These are phyloP conservation scores for Ustilago trichophora DNA, from an alignment of 1,284 basidiomycete species.

Conservation along the genomic window DNA sequence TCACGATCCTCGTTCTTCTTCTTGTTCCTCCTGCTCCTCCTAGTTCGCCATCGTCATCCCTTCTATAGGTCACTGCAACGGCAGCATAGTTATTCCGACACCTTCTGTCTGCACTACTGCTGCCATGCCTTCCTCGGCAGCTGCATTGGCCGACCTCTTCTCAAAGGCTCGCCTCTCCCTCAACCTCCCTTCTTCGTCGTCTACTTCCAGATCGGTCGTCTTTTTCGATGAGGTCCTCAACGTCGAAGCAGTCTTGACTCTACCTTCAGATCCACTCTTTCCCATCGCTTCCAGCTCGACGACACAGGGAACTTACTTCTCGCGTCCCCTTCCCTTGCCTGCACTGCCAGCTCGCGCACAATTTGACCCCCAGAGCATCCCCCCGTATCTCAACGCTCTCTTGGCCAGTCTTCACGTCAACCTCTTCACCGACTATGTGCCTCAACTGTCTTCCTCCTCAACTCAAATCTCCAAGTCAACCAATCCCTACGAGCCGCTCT, in stretches of 20 bases:
- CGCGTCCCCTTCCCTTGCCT: conserved; percentile 8
- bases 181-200: conserved; percentile 12
- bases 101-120: not conserved
- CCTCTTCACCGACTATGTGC: conserved; percentile 38
- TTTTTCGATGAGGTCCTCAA: conserved; percentile 43
- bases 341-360: not conserved
- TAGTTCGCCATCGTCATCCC: not conserved
- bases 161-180: conserved; percentile 25
- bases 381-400: conserved; percentile 25
- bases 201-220: conserved; percentile 15
- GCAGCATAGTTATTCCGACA: not conserved
- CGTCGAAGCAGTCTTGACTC: conserved; percentile 18
- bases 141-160: conserved; percentile 30
- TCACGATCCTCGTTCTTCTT: not conserved
- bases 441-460: conserved; percentile 3
- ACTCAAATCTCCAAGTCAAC: conserved; percentile 4
- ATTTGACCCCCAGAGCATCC: conserved; percentile 9
- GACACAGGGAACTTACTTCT: not conserved
- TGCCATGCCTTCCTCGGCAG: conserved; percentile 18
- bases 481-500: conserved; percentile 37
- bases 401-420: conserved; percentile 38
- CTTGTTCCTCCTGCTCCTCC: conserved; percentile 3
- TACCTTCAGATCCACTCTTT: conserved; percentile 22
- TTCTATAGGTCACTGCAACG: not conserved
- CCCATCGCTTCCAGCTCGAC: conserved; percentile 6